A percentile compares a stretch with the other conserved stretches of the same genome.
Evolutionary conservation across 805 yeast genomes (phyloP).

Genomic region (Candida succiphila): DNA sequence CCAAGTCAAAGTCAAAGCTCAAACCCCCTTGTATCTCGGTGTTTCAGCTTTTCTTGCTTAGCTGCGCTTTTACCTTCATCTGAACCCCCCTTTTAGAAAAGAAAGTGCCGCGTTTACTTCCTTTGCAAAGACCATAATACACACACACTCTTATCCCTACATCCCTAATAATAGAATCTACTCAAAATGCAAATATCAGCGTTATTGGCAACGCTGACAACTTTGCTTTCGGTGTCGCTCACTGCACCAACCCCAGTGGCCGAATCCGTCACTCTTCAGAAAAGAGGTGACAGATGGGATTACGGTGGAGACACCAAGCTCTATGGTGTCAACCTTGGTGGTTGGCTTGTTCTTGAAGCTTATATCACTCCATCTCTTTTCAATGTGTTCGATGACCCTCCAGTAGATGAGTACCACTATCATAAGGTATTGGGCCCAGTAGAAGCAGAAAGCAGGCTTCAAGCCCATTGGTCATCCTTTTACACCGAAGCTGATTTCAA

Average conservation of each 20-base stretch:
- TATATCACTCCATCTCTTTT: conserved; percentile 60
- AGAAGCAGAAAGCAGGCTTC: conserved; percentile 31
- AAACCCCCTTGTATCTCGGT: too few species aligned
- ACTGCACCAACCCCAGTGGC: too few species aligned
- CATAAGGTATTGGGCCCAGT: conserved; percentile 38
- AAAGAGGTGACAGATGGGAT: conserved; percentile 22
- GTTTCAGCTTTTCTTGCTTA: too few species aligned
- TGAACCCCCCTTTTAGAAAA: too few species aligned
- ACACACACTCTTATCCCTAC: too few species aligned
- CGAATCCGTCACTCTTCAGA: conserved; percentile 17
- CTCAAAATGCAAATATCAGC: background rate
- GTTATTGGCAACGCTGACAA: background rate
- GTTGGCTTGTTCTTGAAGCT: conserved; percentile 67
- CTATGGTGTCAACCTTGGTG: conserved; percentile 60
- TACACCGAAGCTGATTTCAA: conserved; percentile 49
- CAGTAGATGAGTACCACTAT: conserved; percentile 53
- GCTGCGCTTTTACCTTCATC: too few species aligned
- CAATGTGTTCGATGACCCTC: conserved; percentile 30
- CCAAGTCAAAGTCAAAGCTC: too few species aligned
- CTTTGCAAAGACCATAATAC: too few species aligned
- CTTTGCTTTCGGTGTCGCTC: background rate
- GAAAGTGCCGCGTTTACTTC: too few species aligned
- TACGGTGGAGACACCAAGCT: conserved; percentile 16
- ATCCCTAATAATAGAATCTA: background rate
- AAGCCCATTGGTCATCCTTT: conserved; percentile 48